Base-by-base conservation (phyloP, 2,329 filamentous ascomycete species). In the Pseudogymnoascus sp. region DNA sequence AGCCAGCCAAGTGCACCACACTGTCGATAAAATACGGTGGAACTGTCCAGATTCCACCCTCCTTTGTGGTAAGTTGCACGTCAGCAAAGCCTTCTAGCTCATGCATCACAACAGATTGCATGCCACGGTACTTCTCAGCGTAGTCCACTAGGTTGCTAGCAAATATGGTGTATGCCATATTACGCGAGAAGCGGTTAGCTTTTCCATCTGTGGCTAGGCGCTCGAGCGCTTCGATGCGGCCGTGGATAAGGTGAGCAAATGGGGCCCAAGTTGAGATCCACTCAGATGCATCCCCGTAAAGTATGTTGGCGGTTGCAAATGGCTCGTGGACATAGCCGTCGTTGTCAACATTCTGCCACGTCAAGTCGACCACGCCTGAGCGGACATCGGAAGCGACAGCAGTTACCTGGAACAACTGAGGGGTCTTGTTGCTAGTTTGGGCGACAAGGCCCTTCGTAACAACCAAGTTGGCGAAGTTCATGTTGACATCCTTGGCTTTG, bases 141-240 rank as follows among this genome's bases (percentile, higher is more conserved):
- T 66, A 71, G 19, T 66, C 59, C n/a, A 65, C 69, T 11, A 70
- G 53, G 72, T 42, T 69, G 40, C 62, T 67, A 21, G 64, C 59
- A 59, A 70, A 66, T 6, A 69, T 56, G 2, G 37, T 59, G 61
- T 71, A 71, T 7, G 64, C 65, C 64, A 70, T 66, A 7, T 81
- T 82, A 23, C 80, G 79, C 64, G 83, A 79, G 61, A 86, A 78
- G 66, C 82, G 80, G 72, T 85, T 82, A 35, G 83, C 82, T 59
- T 78, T 78, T 31, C 83, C 83, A 59, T 77, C 79, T 64, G 80
- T 75, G 0, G 82, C 80, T 70, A 82, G 82, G 65, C 79, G 67
- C 61, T 76, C 70, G 3, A 77, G 71, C 35, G 71, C 68, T n/a
- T 74, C 67, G 56, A 77, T 75, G 62, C 75, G 75, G 63, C 74